Percentiles rank a stretch among this genome's conserved stretches.
phyloP scores from a whole-genome alignment of 768 basidiomycete genomes.

The Flagelloscypha sp. region DNA sequence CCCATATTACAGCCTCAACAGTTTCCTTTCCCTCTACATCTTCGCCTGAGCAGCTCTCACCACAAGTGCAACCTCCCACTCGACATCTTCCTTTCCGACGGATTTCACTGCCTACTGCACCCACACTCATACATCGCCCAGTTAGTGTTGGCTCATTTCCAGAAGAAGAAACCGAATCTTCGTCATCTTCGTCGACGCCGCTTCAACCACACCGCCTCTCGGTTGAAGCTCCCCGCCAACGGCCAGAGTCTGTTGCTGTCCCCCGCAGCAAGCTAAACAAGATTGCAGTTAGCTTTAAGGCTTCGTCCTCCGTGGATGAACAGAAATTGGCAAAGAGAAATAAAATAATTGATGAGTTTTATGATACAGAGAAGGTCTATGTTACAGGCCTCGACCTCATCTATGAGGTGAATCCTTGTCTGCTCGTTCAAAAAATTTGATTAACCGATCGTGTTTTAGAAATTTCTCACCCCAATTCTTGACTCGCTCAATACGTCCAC shows the following conservation, averaged over 20 bases:
- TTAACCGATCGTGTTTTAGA: slow-evolving; percentile 32
- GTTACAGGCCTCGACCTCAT: slow-evolving; percentile 77
- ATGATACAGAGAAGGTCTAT: slow-evolving; percentile 74
- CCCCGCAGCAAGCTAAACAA: slow-evolving; percentile 28
- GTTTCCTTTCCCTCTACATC: slow-evolving; percentile 6
- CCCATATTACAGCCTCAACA: too few species aligned
- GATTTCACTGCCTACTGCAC: slow-evolving; percentile 50
- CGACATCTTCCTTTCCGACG: slow-evolving; percentile 55
- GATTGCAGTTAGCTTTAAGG: slow-evolving; percentile 29
- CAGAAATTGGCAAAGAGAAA: slow-evolving; percentile 46
- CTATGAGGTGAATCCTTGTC: slow-evolving; percentile 50
- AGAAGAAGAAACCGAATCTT: slow-evolving; percentile 34
- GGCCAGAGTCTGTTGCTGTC: slow-evolving; percentile 32
- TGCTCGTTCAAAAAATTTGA: neutral
- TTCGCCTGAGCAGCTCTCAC: slow-evolving; percentile 17
- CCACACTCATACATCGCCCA: slow-evolving; percentile 46
- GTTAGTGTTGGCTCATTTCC: slow-evolving; percentile 64
- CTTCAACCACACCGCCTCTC: too few species aligned
- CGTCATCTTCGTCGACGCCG: slow-evolving; percentile 14
- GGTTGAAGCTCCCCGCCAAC: slow-evolving; percentile 26
- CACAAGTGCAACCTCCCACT: slow-evolving; percentile 33
- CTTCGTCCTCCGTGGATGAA: slow-evolving; percentile 40
- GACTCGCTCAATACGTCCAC: slow-evolving; percentile 58
- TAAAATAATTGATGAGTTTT: slow-evolving; percentile 74
- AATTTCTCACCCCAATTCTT: slow-evolving; percentile 77